These are phyloP conservation scores for Anastatica hierochuntica DNA, from an alignment of 345 rosid genomes.

Conservation along the genomic window DNA sequence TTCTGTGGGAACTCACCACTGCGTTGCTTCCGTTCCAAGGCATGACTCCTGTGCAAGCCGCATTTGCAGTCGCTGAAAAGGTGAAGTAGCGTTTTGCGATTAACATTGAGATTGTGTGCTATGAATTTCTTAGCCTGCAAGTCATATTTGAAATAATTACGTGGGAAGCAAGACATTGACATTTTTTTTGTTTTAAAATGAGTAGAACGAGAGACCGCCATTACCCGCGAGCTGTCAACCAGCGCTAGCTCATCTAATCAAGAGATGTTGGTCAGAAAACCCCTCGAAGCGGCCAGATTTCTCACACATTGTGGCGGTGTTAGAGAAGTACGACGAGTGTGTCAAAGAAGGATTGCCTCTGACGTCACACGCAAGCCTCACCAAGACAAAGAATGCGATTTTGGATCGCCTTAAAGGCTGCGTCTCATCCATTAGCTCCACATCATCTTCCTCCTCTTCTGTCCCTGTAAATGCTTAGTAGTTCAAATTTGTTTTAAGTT, in stretches of 20 bases:
- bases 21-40: constrained; percentile 99
- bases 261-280: constrained; percentile 84
- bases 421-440: constrained; percentile 37
- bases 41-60: constrained; percentile 99
- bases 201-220: constrained; percentile 85
- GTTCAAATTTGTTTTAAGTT: constrained; percentile 4
- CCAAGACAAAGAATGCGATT: constrained; percentile 45
- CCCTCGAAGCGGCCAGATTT: constrained; percentile 89
- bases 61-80: constrained; percentile 98
- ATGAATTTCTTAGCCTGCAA: no score
- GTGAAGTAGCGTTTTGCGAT: constrained; percentile 23
- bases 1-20: constrained; percentile 96
- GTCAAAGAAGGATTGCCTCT: constrained; percentile 87
- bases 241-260: constrained; percentile 78
- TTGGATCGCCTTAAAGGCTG: constrained; percentile 71
- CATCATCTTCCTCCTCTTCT: constrained; percentile 35
- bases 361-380: constrained; percentile 59
- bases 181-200: neutral
- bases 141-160: neutral
- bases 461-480: constrained; percentile 73
- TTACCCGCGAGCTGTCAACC: constrained; percentile 89
- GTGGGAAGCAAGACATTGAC: neutral
- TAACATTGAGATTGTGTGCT: no score
- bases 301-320: constrained; percentile 60
- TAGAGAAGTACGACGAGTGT: constrained; percentile 80